Base-by-base conservation (phyloP, 2,329 filamentous ascomycete genomes). In the Fusarium zealandicum region DNA sequence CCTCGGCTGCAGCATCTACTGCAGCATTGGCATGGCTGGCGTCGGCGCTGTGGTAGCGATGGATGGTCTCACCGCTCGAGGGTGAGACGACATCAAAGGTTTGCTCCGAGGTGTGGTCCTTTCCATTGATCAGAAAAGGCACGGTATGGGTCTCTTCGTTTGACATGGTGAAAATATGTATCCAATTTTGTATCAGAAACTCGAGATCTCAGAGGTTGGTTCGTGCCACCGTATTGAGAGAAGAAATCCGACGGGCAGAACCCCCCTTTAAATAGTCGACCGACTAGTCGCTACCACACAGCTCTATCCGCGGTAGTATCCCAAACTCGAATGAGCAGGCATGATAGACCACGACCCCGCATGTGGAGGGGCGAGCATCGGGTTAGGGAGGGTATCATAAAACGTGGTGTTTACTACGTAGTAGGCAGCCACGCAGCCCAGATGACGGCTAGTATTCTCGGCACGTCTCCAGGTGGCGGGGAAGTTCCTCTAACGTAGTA, bases 1-100 rank as follows among this genome's bases (percentile, higher is more conserved):
- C 90, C 12, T 78, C 77, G n/a, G 85, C 77, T 1, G 90, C 90
- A 6, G 78, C 73, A 20, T 72, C 63, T 46, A 80, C 73, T 9
- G 86, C 82, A 9, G 76, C 73, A 14, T 82, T 73, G 22, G 87
- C 87, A 59, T 83, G 78, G 3, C 76, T 73, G 39, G 82, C 82
- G 31, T 81, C 75, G 3, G 85, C 84, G 28, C 82, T 84, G 28
- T 81, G 79, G 51, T 82, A 83, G 51, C 80, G 78, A 58, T 82
- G 76, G 67, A 86, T 78, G 32, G 85, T 69, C 12, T 82, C 67
- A 18, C 69, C 84, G 64, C 72, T 83, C 66, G 41, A 68, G 3
- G 89, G 88, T 42, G 79, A 83, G 59, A 78, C 73, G 30, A 91
- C 81, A 42, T 80, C 70, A 64, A 86, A 86, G 25, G 78, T 80